These are phyloP conservation scores for Boehmeria nivea DNA, from an alignment of 306 rosid genomes.

Conservation along the genomic window DNA sequence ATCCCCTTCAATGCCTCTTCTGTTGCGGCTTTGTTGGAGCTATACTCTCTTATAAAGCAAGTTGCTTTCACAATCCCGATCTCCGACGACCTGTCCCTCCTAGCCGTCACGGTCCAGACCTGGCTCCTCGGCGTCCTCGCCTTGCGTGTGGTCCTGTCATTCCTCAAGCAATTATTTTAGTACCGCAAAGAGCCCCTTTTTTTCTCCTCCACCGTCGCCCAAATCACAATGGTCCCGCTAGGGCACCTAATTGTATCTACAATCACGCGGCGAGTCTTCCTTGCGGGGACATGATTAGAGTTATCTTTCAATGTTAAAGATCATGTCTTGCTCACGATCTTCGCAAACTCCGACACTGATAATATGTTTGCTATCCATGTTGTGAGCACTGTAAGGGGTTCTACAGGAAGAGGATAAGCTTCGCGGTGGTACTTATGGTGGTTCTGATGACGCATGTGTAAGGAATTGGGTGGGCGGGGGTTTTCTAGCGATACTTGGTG, in stretches of 20 bases:
- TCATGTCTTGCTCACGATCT: slow-evolving; percentile 46
- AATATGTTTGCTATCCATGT: slow-evolving; percentile 35
- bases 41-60: slow-evolving; percentile 35
- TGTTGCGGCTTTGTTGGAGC: slow-evolving; percentile 12
- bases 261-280: slow-evolving; percentile 29
- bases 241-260: slow-evolving; percentile 38
- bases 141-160: slow-evolving; percentile 34
- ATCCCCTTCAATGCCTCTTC: slow-evolving; percentile 4
- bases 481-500: slow-evolving; percentile 61
- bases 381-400: slow-evolving; percentile 38
- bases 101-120: slow-evolving; percentile 36
- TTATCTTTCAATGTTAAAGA: slow-evolving; percentile 42
- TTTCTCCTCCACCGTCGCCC: slow-evolving; percentile 35
- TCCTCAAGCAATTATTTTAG: slow-evolving; percentile 48
- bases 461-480: slow-evolving; percentile 87
- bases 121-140: slow-evolving; percentile 33
- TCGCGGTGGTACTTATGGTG: slow-evolving; percentile 29
- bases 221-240: slow-evolving; percentile 42
- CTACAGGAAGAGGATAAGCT: slow-evolving; percentile 35
- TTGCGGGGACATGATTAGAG: slow-evolving; percentile 29
- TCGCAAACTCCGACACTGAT: slow-evolving; percentile 44
- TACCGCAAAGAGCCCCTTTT: slow-evolving; percentile 40
- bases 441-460: slow-evolving; percentile 42
- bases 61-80: slow-evolving; percentile 42
- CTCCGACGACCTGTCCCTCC: slow-evolving; percentile 38